Percentiles rank a stretch among this genome's conserved stretches.
Conservation (phyloP, 2,329 filamentous ascomycete genomes). For the Diaporthe ampelina region DNA sequence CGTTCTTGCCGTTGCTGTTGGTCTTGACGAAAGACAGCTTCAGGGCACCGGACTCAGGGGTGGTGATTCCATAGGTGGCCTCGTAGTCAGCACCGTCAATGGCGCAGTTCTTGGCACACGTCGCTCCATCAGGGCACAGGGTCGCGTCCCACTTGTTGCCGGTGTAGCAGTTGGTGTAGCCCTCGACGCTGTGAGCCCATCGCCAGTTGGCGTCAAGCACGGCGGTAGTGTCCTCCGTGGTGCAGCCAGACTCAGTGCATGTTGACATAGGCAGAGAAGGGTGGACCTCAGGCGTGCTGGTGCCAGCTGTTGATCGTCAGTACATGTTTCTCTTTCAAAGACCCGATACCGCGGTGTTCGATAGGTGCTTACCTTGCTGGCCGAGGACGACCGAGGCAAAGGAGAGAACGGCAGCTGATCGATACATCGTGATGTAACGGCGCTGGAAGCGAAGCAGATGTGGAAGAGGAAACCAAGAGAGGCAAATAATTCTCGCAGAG, state of each 20-base stretch:
- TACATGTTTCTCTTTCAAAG: too few species aligned
- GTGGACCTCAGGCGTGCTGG: constrained; percentile 57
- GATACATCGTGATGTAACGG: constrained; percentile 43
- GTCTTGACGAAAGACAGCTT: constrained; percentile 62
- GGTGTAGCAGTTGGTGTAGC: constrained; percentile 65
- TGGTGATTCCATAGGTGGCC: constrained; percentile 65
- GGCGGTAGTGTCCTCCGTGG: constrained; percentile 56
- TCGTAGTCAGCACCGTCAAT: constrained; percentile 68
- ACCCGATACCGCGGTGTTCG: rapidly evolving
- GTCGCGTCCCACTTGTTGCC: constrained; percentile 62
- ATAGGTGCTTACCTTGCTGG: constrained; percentile 45
- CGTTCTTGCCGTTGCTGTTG: constrained; percentile 51
- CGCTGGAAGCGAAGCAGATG: background rate
- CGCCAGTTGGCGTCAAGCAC: constrained; percentile 66
- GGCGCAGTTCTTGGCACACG: constrained; percentile 69
- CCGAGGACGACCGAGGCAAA: constrained; percentile 49
- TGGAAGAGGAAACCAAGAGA: background rate
- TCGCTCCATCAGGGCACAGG: constrained; percentile 61
- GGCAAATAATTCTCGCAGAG: constrained; percentile 8
- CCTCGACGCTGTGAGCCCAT: constrained; percentile 64
- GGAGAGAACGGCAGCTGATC: constrained; percentile 44
- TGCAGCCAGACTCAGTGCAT: constrained; percentile 62
- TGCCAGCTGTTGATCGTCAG: constrained; percentile 52
- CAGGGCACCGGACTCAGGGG: constrained; percentile 60
- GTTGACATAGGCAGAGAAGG: constrained; percentile 61